These are phyloP conservation scores for Tranzscheliella williamsii DNA, from an alignment of 1,284 basidiomycete species.

Conservation along the genomic window DNA sequence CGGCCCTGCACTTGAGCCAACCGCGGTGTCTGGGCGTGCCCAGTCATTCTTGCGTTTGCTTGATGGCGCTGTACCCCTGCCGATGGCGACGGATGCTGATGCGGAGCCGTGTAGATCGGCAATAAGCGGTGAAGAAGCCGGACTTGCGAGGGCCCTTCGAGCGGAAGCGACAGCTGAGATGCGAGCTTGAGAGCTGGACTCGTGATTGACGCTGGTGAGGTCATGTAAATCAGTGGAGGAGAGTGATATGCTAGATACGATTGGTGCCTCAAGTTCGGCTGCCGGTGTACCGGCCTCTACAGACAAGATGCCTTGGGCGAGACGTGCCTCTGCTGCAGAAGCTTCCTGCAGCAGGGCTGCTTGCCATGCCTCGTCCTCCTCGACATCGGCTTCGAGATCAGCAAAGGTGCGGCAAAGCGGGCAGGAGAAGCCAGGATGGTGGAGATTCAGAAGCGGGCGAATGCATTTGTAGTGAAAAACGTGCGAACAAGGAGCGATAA, in stretches of 20 bases:
- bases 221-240: constrained; percentile 2
- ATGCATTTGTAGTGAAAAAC: constrained; percentile 99
- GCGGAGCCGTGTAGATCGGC: constrained; percentile 8
- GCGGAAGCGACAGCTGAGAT: neutral
- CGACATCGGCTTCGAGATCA: constrained; percentile 93
- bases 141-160: neutral
- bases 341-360: constrained; percentile 46
- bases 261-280: constrained; percentile 34
- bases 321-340: constrained; percentile 18
- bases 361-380: constrained; percentile 63
- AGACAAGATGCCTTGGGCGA: constrained; percentile 32
- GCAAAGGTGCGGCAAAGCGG: constrained; percentile 83
- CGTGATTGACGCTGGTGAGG: neutral
- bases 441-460: constrained; percentile 78
- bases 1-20: constrained; percentile 22
- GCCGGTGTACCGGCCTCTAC: constrained; percentile 34
- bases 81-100: constrained; percentile 1
- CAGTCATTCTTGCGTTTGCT: constrained; percentile 33
- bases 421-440: constrained; percentile 92
- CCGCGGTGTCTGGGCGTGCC: constrained; percentile 42
- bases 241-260: constrained; percentile 7
- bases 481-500: constrained; percentile 84
- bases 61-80: constrained; percentile 17
- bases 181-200: neutral
- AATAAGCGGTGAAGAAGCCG: constrained; percentile 2